A percentile compares a stretch with the other conserved stretches of the same genome.
Evolutionary conservation across 768 basidiomycete genomes (phyloP).

Genomic region (Saitozyma podzolica): DNA sequence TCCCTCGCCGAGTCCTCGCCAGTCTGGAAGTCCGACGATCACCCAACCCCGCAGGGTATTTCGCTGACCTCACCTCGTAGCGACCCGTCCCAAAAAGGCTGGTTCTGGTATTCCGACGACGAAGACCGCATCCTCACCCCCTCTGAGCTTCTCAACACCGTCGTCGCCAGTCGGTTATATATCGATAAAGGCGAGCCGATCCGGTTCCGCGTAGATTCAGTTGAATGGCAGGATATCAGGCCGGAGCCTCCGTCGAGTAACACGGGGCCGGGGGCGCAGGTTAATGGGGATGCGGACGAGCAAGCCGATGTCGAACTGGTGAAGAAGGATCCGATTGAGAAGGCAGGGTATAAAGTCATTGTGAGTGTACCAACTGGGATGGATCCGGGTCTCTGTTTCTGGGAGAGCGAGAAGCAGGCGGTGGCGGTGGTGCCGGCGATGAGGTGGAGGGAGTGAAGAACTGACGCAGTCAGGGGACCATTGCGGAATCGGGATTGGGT

Average conservation of each 20-base stretch:
- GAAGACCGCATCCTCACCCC: slow-evolving; percentile 29
- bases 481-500: slow-evolving; percentile 54
- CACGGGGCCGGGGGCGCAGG: slow-evolving; percentile 5
- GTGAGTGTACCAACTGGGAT: slow-evolving; percentile 30
- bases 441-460: neutral
- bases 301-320: slow-evolving; percentile 10
- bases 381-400: too few species aligned
- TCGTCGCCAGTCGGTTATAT: slow-evolving; percentile 42
- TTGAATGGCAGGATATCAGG: slow-evolving; percentile 51
- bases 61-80: slow-evolving; percentile 20
- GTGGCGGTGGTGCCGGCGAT: too few species aligned
- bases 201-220: slow-evolving; percentile 49
- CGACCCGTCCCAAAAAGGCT: slow-evolving; percentile 46
- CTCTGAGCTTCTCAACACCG: slow-evolving; percentile 32
- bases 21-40: neutral
- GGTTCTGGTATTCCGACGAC: slow-evolving; percentile 50
- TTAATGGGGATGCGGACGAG: slow-evolving; percentile 3
- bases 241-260: slow-evolving; percentile 35
- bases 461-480: slow-evolving; percentile 46
- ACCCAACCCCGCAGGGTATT: neutral
- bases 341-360: slow-evolving; percentile 50
- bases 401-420: too few species aligned
- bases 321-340: slow-evolving; percentile 44
- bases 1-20: too few species aligned
- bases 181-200: slow-evolving; percentile 47